Percentiles rank a stretch among this genome's conserved stretches.
Conservation (phyloP, 345 rosid species). For the Gossypium anomalum region DNA sequence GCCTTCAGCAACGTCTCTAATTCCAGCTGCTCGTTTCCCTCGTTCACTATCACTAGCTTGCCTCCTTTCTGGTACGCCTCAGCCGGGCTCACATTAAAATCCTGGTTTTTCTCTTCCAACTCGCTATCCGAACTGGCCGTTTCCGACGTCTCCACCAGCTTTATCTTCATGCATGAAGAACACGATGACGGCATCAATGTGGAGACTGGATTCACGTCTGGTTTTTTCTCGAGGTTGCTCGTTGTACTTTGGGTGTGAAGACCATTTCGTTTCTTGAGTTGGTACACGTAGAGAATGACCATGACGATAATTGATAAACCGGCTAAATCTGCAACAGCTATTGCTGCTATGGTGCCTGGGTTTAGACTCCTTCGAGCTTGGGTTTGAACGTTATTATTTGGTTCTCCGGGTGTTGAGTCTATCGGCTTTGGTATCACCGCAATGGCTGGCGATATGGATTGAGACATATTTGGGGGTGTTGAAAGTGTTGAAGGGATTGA, state of each 20-base stretch:
- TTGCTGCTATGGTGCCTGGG: constrained; percentile 63
- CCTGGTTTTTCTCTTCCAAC: constrained; percentile 19
- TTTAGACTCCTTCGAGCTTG: constrained; percentile 46
- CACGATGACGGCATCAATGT: constrained; percentile 27
- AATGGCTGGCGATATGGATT: constrained; percentile 67
- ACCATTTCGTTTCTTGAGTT: constrained; percentile 46
- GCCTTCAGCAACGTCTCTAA: constrained; percentile 71
- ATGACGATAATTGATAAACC: constrained; percentile 59
- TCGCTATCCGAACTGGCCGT: constrained; percentile 54
- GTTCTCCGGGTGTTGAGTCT: constrained; percentile 19
- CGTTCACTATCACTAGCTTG: constrained; percentile 54
- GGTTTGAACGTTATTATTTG: constrained; percentile 10
- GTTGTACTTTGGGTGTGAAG: constrained; percentile 9
- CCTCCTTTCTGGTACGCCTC: constrained; percentile 35
- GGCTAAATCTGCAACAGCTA: constrained; percentile 55
- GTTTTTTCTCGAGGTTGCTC: constrained; percentile 22
- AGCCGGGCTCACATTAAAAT: constrained; percentile 14
- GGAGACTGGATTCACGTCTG: constrained; percentile 25
- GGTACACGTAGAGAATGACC: constrained; percentile 61
- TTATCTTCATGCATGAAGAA: constrained; percentile 54
- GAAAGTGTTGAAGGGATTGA: constrained; percentile 74
- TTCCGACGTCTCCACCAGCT: constrained; percentile 37
- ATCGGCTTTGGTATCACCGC: constrained; percentile 74
- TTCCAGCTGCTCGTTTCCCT: constrained; percentile 62
- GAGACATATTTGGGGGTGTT: constrained; percentile 56